phyloP scores from a whole-genome alignment of 345 rosid species.

The Eucalyptus viminalis region DNA sequence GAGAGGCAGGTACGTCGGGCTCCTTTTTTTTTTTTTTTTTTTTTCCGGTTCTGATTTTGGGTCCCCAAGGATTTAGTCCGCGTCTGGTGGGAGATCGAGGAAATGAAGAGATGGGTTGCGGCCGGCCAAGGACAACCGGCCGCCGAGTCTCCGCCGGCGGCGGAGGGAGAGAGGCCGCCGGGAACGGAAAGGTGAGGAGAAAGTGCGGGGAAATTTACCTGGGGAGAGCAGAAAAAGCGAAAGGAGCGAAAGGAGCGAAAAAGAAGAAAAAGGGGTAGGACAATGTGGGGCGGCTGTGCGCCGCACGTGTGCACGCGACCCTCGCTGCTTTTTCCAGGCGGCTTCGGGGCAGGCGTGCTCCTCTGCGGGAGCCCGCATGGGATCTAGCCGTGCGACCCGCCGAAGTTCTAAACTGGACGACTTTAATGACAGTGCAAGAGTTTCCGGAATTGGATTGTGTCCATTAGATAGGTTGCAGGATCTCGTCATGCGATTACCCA shows the following conservation, averaged over 20 bases:
- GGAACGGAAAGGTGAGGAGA: not conserved
- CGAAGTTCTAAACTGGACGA: not conserved
- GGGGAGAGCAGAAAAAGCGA: not conserved
- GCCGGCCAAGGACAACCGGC: not conserved
- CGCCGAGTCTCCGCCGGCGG: not conserved
- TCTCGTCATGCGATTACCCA: not conserved
- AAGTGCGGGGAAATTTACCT: not conserved
- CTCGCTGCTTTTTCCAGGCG: not conserved
- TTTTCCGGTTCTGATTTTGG: not conserved
- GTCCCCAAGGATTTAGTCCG: not conserved
- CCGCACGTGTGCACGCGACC: not conserved
- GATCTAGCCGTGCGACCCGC: not conserved
- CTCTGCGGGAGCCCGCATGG: not conserved
- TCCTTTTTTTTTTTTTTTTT: too few species aligned
- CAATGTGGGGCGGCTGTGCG: not conserved
- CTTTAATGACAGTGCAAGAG: not conserved
- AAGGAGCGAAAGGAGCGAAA: not conserved
- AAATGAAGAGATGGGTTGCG: not conserved
- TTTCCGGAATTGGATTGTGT: accelerated
- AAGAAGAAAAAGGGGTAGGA: not conserved
- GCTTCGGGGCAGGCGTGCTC: not conserved
- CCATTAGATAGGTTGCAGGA: not conserved
- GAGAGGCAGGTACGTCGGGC: not conserved
- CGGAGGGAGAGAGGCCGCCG: not conserved
- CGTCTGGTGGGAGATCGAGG: not conserved